phyloP scores from a whole-genome alignment of 257 asterid genomes.

The Lavandula angustifolia region DNA sequence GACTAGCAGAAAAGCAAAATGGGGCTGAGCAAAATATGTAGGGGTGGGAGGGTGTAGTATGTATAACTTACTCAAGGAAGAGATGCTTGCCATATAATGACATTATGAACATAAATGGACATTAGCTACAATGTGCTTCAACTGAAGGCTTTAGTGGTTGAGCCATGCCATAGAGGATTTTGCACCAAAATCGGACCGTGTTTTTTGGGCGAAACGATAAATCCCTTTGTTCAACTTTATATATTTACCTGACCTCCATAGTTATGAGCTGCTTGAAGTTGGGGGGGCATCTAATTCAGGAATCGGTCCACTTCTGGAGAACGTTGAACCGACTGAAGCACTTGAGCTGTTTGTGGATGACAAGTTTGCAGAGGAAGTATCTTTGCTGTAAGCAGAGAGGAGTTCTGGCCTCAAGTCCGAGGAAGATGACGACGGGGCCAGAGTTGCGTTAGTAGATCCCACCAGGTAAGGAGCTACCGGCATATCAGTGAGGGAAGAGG shows the following conservation, averaged over 20 bases:
- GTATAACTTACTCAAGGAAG: slow-evolving; percentile 49
- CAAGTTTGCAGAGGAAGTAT: slow-evolving; percentile 48
- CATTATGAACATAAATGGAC: slow-evolving; percentile 50
- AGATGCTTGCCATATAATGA: slow-evolving; percentile 44
- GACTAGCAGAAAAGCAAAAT: slow-evolving; percentile 39
- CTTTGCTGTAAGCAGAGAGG: no score
- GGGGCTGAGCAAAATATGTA: slow-evolving; percentile 30
- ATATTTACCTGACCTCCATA: slow-evolving; percentile 43
- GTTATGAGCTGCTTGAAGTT: slow-evolving; percentile 28
- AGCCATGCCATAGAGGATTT: slow-evolving; percentile 31
- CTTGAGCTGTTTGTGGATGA: slow-evolving; percentile 54
- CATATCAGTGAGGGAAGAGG: slow-evolving; percentile 88
- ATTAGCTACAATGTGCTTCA: slow-evolving; percentile 42
- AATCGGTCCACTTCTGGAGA: slow-evolving; percentile 44
- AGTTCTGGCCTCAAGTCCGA: slow-evolving; percentile 51
- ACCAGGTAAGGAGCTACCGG: slow-evolving; percentile 86
- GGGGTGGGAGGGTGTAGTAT: slow-evolving; percentile 34
- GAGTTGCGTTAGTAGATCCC: slow-evolving; percentile 64
- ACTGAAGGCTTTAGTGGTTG: slow-evolving; percentile 29
- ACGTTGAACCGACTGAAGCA: slow-evolving; percentile 56
- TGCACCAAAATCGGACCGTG: slow-evolving; percentile 40
- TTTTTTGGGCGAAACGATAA: slow-evolving; percentile 7
- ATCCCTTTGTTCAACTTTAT: no score
- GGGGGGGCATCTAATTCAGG: no score
- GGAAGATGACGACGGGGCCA: slow-evolving; percentile 71